Evolutionary conservation across 2,329 filamentous ascomycete genomes (phyloP).

Genomic region (Arthroderma sp.): DNA sequence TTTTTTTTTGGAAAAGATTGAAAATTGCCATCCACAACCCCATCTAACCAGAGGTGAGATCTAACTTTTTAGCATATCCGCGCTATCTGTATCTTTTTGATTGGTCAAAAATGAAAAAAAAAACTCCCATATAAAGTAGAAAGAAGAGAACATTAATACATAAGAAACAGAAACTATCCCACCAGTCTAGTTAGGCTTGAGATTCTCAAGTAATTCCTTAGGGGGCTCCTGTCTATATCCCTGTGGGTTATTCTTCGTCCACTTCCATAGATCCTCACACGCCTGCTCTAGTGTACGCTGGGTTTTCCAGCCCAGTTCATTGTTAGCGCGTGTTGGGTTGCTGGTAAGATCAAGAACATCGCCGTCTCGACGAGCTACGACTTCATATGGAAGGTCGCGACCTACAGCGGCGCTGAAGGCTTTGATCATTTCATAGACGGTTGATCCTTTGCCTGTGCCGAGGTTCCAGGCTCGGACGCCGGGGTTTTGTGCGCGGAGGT

Average conservation of each 20-base stretch:
- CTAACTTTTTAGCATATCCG: slow-evolving; percentile 2
- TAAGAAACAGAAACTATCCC: not conserved
- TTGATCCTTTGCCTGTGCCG: slow-evolving; percentile 86
- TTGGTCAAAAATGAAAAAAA: no score
- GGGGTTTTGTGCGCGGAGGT: slow-evolving; percentile 69
- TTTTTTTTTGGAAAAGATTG: no score
- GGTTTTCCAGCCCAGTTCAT: slow-evolving; percentile 86
- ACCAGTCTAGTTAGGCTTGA: slow-evolving; percentile 1
- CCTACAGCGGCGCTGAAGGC: slow-evolving; percentile 84
- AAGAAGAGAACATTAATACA: not conserved
- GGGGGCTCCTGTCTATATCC: slow-evolving; percentile 91
- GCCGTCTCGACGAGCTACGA: slow-evolving; percentile 67
- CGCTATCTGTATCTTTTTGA: no score
- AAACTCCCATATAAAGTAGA: not conserved
- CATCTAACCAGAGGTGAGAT: no score
- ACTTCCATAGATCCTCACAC: slow-evolving; percentile 88
- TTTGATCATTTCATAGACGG: slow-evolving; percentile 94
- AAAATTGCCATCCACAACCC: no score
- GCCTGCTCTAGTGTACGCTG: slow-evolving; percentile 82
- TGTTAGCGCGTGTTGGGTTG: slow-evolving; percentile 73
- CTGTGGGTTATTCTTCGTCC: slow-evolving; percentile 93
- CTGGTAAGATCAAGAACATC: slow-evolving; percentile 93
- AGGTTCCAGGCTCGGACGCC: slow-evolving; percentile 95
- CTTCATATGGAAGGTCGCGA: slow-evolving; percentile 71
- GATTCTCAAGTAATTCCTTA: slow-evolving; percentile 54